Percentiles rank a stretch among this genome's conserved stretches.
Conservation (phyloP, 768 basidiomycete species). For the Termitomyces sp. region DNA sequence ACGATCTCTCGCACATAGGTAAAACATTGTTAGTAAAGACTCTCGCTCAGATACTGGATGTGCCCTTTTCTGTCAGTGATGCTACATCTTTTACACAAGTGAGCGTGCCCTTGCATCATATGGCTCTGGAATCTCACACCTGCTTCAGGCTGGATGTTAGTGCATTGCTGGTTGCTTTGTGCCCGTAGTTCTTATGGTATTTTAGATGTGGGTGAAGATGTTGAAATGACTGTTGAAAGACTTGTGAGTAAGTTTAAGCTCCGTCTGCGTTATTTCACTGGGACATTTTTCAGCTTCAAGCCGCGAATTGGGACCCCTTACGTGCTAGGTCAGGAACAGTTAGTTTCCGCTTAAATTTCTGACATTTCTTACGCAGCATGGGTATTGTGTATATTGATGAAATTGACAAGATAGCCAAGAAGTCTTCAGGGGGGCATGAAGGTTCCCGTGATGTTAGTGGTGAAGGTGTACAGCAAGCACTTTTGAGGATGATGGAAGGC, state of each 20-base stretch:
- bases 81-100: slow-evolving; percentile 94
- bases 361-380: slow-evolving; percentile 42
- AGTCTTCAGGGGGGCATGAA: slow-evolving; percentile 51
- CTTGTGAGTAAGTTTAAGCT: slow-evolving; percentile 50
- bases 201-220: slow-evolving; percentile 92
- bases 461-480: slow-evolving; percentile 93
- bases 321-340: slow-evolving; percentile 61
- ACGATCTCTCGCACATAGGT: slow-evolving; percentile 34
- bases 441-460: slow-evolving; percentile 87
- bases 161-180: slow-evolving; percentile 9
- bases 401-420: slow-evolving; percentile 87
- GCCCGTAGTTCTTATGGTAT: slow-evolving; percentile 3
- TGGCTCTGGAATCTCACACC: not conserved
- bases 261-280: not conserved
- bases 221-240: slow-evolving; percentile 86
- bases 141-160: slow-evolving; percentile 64
- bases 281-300: slow-evolving; percentile 61
- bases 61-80: slow-evolving; percentile 91
- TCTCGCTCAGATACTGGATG: slow-evolving; percentile 85
- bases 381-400: slow-evolving; percentile 98
- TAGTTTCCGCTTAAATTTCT: slow-evolving; percentile 1
- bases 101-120: not conserved
- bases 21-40: slow-evolving; percentile 91
- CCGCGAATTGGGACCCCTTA: slow-evolving; percentile 82
- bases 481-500: slow-evolving; percentile 93